A percentile compares a stretch with the other conserved stretches of the same genome.
Evolutionary conservation across 768 basidiomycete genomes (phyloP).

Genomic region (Neoboletus brunneissimus): DNA sequence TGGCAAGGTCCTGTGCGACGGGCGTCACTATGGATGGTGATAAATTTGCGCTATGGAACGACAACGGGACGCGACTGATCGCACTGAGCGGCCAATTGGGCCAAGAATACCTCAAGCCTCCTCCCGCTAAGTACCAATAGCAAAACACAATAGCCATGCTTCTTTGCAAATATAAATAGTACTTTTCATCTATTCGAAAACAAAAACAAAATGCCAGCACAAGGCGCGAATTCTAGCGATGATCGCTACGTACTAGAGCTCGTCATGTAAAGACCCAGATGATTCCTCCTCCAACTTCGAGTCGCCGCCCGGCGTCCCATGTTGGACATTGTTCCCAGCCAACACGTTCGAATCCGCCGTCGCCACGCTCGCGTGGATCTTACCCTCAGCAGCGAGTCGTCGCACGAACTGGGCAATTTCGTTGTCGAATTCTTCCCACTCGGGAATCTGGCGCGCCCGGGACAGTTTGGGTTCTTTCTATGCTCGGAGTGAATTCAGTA

Average conservation of each 20-base stretch:
- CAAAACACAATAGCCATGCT: neutral
- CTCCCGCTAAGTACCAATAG: too few relatives aligned
- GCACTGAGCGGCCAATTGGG: neutral
- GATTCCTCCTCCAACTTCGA: neutral
- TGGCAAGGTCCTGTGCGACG: too few relatives aligned
- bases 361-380: constrained; percentile 63
- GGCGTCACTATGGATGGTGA: too few relatives aligned
- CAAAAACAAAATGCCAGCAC: neutral
- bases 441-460: constrained; percentile 91
- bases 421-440: constrained; percentile 93
- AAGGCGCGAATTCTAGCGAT: neutral
- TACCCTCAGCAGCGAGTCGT: constrained; percentile 65
- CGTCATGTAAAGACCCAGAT: constrained; percentile 12
- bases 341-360: constrained; percentile 68
- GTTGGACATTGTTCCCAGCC: constrained; percentile 45
- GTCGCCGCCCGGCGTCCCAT: neutral
- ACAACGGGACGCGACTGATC: neutral
- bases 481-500: constrained; percentile 5
- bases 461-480: constrained; percentile 97
- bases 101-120: neutral
- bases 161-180: neutral
- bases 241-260: constrained; percentile 11
- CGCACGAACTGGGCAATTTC: constrained; percentile 86
- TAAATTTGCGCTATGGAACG: neutral
- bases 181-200: neutral